These are phyloP conservation scores for Acorus calamus DNA, from an alignment of 106 monocot genomes.

Conservation along the genomic window DNA sequence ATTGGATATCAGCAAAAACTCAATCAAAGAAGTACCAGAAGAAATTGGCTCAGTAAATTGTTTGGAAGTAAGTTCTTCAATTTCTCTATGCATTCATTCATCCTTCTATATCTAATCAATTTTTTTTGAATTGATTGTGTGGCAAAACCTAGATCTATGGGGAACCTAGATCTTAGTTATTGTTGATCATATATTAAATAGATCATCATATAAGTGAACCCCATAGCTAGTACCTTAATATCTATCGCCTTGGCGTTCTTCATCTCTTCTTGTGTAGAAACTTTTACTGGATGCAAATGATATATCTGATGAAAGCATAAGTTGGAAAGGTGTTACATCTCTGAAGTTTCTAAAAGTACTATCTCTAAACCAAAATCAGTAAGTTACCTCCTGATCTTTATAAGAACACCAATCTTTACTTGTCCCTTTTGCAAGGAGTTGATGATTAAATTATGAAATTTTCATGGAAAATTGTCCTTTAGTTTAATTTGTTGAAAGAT, in stretches of 20 bases:
- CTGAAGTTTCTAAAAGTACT: slow-evolving; percentile 51
- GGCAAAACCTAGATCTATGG: too few relatives aligned
- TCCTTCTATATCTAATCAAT: background rate
- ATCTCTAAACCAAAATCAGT: slow-evolving; percentile 74
- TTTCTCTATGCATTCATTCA: background rate
- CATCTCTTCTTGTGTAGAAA: slow-evolving; percentile 46
- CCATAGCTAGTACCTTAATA: too few relatives aligned
- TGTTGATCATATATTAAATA: too few relatives aligned
- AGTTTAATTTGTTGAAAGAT: too few relatives aligned
- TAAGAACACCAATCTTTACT: too few relatives aligned
- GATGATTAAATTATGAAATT: too few relatives aligned
- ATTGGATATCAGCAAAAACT: slow-evolving; percentile 66
- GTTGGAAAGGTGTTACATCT: slow-evolving; percentile 72
- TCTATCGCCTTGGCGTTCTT: background rate
- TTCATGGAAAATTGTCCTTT: background rate
- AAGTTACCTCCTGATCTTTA: slow-evolving; percentile 8
- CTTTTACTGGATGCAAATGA: slow-evolving; percentile 71
- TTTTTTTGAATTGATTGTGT: background rate
- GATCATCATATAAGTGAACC: too few relatives aligned
- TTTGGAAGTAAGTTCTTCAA: slow-evolving; percentile 40
- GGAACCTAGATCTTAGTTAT: too few relatives aligned
- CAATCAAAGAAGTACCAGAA: slow-evolving; percentile 50
- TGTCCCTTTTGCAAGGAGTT: too few relatives aligned
- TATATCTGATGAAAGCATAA: slow-evolving; percentile 50
- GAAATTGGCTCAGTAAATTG: slow-evolving; percentile 44